Conservation (phyloP, 495 filamentous ascomycete species). For the Xylaria scruposa region DNA sequence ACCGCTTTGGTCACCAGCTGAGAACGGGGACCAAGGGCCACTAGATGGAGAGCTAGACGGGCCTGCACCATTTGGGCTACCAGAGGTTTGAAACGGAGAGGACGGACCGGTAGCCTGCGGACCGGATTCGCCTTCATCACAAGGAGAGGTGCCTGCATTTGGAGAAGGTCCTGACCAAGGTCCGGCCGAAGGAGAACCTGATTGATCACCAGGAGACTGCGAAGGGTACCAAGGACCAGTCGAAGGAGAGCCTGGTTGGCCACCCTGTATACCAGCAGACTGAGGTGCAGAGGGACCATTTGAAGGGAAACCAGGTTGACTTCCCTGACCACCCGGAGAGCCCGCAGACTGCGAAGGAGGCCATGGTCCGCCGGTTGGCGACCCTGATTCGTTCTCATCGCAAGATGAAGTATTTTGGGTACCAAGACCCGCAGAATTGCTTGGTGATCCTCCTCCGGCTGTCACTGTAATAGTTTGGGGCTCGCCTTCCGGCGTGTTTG, state of each 20-base stretch:
- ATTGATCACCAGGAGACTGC: conserved; percentile 20
- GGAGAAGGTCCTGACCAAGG: conserved; percentile 4
- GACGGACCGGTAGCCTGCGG: conserved; percentile 9
- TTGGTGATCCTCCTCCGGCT: conserved; percentile 21
- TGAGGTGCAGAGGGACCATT: conserved; percentile 1
- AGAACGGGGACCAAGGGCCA: conserved; percentile 6
- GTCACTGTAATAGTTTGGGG: conserved; percentile 24
- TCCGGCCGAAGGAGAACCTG: conserved; percentile 10
- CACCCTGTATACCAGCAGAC: conserved; percentile 3
- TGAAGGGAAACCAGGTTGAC: conserved; percentile 17
- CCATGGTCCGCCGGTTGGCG: conserved; percentile 15
- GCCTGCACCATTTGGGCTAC: neutral
- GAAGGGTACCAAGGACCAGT: conserved; percentile 12
- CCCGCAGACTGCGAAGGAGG: conserved; percentile 22
- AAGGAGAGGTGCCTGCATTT: conserved; percentile 8
- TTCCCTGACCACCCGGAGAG: neutral
- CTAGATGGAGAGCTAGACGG: neutral
- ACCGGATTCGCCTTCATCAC: conserved; percentile 11
- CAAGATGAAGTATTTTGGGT: conserved; percentile 22
- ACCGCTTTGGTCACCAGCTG: conserved; percentile 17
- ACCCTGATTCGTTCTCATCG: conserved; percentile 12
- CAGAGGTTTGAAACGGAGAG: neutral
- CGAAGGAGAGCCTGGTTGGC: conserved; percentile 10
- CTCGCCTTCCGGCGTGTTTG: conserved; percentile 7
- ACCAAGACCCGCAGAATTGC: neutral